Evolutionary conservation across 2,329 filamentous ascomycete genomes (phyloP), one percentile per base, ranked within the genome.

Genomic region (Aspergillus costaricaensis): DNA sequence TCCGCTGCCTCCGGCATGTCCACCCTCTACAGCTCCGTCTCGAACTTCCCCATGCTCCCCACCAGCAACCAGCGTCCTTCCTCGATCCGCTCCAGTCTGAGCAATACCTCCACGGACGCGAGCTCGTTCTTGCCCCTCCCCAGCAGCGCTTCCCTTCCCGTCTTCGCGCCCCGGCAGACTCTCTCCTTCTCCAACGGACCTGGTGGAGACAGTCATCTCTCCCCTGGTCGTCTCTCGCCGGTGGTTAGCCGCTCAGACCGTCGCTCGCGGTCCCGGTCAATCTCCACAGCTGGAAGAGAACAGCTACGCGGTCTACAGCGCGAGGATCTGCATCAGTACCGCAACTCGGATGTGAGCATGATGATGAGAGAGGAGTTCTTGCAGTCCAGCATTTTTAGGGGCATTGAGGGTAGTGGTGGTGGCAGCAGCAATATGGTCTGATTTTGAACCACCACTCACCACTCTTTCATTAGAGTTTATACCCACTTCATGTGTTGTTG

Each of bases 311-410:
- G 74, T 15, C 62, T 76, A 4, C 67, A 71, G 10, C 71, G 74
- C 19, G 74, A 76, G 58, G 73, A 76, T 15, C 57, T 73, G 49
- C 67, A 67, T 41, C 74, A 67, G 54, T 76, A 77, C 60, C 73
- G 74, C 41, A 76, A 76, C 55, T 74, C 74, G n/a, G 75, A 77
- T 61, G 66, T 77, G 17, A 76, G 73, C 59, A 58, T 66, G 14
- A 71, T 72, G 43, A 71, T 74, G 71, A 63, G 70, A 25, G 74
- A 76, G 6, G 74, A 74, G 30, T 75, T 76, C 30, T 44, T 74
- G 5, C 65, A 70, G 27, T 70, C 71, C 25, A 70, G 65, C 49
- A 63, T 70, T 17, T 68, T 59, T 47, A 51, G 60, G 17, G 56
- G 60, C 4, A 39, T 66, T 2, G 65, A 67, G 12, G 61, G 57